These are phyloP conservation scores for Periconia macrospinosa DNA, from an alignment of 2,329 filamentous ascomycete genomes.

Conservation along the genomic window DNA sequence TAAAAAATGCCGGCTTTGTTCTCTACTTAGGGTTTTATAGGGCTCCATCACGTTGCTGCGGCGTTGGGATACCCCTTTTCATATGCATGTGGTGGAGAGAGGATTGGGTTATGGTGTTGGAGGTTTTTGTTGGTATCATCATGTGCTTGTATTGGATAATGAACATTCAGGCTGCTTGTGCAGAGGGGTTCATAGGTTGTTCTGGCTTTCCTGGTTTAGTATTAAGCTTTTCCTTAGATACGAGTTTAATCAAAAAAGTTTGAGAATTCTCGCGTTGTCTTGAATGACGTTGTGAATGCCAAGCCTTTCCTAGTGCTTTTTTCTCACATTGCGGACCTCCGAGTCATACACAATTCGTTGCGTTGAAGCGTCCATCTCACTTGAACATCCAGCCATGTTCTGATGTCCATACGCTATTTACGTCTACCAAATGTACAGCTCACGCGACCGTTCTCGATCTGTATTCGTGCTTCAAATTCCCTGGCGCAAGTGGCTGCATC, in stretches of 20 bases:
- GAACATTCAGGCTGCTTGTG: background rate
- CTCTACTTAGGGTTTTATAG: background rate
- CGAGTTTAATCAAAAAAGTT: no score
- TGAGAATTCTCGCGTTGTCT: no score
- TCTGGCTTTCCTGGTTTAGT: background rate
- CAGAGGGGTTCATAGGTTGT: no score
- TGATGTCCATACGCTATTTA: constrained; percentile 33
- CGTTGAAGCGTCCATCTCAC: background rate
- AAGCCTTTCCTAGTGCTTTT: constrained; percentile 20
- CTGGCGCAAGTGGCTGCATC: constrained; percentile 30
- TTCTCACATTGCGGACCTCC: constrained; percentile 20
- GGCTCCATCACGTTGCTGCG: constrained; percentile 1
- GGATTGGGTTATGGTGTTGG: constrained; percentile 3
- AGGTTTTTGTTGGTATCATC: constrained; percentile 4
- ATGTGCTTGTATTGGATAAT: background rate
- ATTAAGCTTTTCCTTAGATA: no score
- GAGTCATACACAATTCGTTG: constrained; percentile 23
- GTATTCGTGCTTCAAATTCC: constrained; percentile 17
- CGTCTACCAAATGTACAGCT: constrained; percentile 39
- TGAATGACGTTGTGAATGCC: constrained; percentile 26
- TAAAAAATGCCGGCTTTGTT: background rate
- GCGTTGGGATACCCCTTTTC: constrained; percentile 10
- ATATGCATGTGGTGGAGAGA: background rate
- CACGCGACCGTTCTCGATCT: constrained; percentile 13
- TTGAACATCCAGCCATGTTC: constrained; percentile 15